phyloP scores from a whole-genome alignment of 2,329 filamentous ascomycete species.

The Botrytis aclada region DNA sequence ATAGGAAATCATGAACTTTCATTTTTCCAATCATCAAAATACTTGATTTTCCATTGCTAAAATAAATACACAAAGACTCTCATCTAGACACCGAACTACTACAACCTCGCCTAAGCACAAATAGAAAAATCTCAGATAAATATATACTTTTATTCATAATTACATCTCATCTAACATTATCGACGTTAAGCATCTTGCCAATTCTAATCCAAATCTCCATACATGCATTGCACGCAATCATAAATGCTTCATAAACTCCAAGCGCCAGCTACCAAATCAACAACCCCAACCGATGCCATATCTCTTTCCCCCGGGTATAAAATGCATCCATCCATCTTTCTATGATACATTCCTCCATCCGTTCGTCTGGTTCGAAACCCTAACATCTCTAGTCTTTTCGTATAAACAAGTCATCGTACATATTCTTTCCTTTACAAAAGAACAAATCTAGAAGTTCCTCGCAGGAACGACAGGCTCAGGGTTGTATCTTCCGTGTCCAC shows the following conservation, averaged over 20 bases:
- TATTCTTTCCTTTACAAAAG: not conserved
- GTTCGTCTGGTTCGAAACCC: not conserved
- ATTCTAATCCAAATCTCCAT: not conserved
- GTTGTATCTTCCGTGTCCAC: not conserved
- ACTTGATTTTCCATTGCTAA: accelerated
- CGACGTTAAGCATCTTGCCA: not conserved
- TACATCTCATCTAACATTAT: not conserved
- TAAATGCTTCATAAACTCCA: not conserved
- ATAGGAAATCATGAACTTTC: not conserved
- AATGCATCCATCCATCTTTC: not conserved
- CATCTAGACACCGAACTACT: not conserved
- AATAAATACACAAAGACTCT: not conserved
- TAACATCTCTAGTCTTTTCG: not conserved
- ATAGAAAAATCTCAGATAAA: not conserved
- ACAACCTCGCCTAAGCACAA: not conserved
- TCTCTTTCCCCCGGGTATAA: not conserved
- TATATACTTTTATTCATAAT: not conserved
- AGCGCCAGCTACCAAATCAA: not conserved
- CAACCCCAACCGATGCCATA: not conserved
- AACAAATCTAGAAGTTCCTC: not conserved
- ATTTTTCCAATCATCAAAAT: not conserved
- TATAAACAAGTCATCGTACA: not conserved
- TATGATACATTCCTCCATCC: not conserved
- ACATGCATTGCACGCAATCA: not conserved
- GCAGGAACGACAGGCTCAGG: not conserved